Conservation (phyloP, 345 rosid genomes). For the Rhodamnia rubescens region DNA sequence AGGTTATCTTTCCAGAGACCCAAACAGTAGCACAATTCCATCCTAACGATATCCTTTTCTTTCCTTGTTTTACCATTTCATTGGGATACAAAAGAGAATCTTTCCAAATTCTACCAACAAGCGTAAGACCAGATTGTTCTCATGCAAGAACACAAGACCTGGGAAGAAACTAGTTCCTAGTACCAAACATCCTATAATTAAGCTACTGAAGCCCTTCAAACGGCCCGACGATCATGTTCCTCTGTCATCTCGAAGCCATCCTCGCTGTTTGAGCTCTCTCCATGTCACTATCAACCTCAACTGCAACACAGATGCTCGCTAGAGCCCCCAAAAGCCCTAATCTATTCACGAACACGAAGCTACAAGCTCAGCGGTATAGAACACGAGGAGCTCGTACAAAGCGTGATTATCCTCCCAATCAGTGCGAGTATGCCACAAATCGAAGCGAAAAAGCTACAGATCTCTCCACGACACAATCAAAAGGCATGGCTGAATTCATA, state of each 20-base stretch:
- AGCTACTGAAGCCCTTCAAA: not conserved
- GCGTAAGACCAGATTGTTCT: not conserved
- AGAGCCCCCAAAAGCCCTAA: not conserved
- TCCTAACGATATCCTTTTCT: not conserved
- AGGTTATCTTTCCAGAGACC: not conserved
- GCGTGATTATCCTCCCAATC: not conserved
- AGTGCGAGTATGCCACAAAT: not conserved
- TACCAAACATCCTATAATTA: not conserved
- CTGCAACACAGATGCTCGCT: not conserved
- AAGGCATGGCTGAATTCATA: not conserved
- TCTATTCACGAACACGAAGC: not conserved
- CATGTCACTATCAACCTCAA: not conserved
- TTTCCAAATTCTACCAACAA: not conserved
- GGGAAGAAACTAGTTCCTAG: not conserved
- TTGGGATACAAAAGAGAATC: not conserved
- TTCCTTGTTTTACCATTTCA: not conserved
- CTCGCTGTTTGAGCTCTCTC: not conserved
- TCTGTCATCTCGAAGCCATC: not conserved
- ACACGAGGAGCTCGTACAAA: not conserved
- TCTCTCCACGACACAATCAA: not conserved
- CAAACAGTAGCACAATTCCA: not conserved
- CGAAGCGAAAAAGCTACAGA: not conserved
- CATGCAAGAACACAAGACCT: not conserved
- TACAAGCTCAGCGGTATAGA: not conserved
- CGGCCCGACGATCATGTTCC: not conserved